A percentile compares a stretch with the other conserved stretches of the same genome.
phyloP scores from a whole-genome alignment of 768 basidiomycete genomes.

The Favolaschia claudopus region DNA sequence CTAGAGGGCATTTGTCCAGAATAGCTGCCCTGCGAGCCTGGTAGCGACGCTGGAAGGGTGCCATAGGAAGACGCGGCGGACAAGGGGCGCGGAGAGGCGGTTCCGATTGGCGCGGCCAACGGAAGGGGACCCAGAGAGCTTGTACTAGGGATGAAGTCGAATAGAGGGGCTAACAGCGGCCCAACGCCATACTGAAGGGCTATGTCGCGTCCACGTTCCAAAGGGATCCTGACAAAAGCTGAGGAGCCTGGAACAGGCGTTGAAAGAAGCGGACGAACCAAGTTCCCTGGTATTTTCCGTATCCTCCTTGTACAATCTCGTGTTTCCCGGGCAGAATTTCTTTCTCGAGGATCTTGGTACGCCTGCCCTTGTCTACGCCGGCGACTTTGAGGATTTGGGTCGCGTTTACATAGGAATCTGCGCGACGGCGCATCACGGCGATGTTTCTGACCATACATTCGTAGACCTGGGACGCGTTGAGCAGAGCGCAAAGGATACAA shows the following conservation, averaged over 20 bases:
- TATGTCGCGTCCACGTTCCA: conserved; percentile 92
- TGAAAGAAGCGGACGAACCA: conserved; percentile 64
- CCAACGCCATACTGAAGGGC: conserved; percentile 93
- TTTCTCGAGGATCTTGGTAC: conserved; percentile 97
- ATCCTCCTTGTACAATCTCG: conserved; percentile 98
- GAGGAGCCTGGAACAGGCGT: neutral
- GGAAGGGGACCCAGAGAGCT: conserved; percentile 76
- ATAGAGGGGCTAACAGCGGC: conserved; percentile 85
- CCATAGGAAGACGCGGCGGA: conserved; percentile 76
- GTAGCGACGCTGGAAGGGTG: conserved; percentile 50
- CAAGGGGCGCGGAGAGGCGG: conserved; percentile 66
- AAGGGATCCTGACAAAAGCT: conserved; percentile 79
- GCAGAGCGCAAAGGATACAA: conserved; percentile 28
- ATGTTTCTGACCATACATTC: conserved; percentile 99
- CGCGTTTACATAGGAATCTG: conserved; percentile 96
- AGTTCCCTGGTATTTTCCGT: conserved; percentile 99
- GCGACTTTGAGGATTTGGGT: conserved; percentile 99
- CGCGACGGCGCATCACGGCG: conserved; percentile 96
- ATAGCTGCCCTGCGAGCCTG: conserved; percentile 53
- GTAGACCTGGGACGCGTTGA: conserved; percentile 73
- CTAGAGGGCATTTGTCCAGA: conserved; percentile 53
- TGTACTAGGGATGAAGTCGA: conserved; percentile 89
- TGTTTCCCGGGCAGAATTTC: conserved; percentile 95
- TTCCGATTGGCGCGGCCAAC: conserved; percentile 52
- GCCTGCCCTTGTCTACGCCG: conserved; percentile 94